Conservation (phyloP, 2,329 filamentous ascomycete species). For the Fusarium sp. region DNA sequence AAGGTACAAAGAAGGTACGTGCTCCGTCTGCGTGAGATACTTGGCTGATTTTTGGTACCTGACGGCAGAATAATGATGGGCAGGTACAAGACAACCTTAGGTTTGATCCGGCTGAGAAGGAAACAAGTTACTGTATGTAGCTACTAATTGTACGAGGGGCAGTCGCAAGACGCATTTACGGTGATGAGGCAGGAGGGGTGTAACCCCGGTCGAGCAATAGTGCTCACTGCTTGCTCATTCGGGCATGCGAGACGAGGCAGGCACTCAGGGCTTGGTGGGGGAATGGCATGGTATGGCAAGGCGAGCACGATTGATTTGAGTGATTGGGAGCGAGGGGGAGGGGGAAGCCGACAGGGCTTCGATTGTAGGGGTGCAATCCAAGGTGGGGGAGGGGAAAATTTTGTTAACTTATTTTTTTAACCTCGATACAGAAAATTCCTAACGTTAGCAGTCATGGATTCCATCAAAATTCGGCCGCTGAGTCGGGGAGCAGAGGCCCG, state of each 20-base stretch:
- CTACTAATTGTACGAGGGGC: slow-evolving; percentile 17
- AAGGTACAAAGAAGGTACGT: slow-evolving; percentile 40
- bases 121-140: slow-evolving; percentile 26
- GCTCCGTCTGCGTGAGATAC: slow-evolving; percentile 29
- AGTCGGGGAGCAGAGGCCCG: slow-evolving; percentile 34
- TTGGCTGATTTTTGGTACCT: slow-evolving; percentile 34
- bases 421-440: slow-evolving; percentile 20
- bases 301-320: slow-evolving; percentile 40
- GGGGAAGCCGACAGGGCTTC: slow-evolving; percentile 38
- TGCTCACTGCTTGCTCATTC: slow-evolving; percentile 10
- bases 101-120: slow-evolving; percentile 18
- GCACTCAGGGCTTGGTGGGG: slow-evolving; percentile 40
- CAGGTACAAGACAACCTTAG: slow-evolving; percentile 36
- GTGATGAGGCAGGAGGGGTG: slow-evolving; percentile 42
- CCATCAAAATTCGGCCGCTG: slow-evolving; percentile 29
- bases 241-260: slow-evolving; percentile 27
- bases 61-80: slow-evolving; percentile 31
- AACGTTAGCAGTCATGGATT: slow-evolving; percentile 30
- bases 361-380: slow-evolving; percentile 25
- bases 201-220: slow-evolving; percentile 25
- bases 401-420: slow-evolving; percentile 35
- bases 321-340: slow-evolving; percentile 41
- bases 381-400: slow-evolving; percentile 38
- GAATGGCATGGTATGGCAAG: slow-evolving; percentile 35
- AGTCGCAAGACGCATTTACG: slow-evolving; percentile 24